Evolutionary conservation across 495 filamentous ascomycete genomes (phyloP), one percentile per base, ranked within the genome.

Genomic region (Chaetomium tenue): DNA sequence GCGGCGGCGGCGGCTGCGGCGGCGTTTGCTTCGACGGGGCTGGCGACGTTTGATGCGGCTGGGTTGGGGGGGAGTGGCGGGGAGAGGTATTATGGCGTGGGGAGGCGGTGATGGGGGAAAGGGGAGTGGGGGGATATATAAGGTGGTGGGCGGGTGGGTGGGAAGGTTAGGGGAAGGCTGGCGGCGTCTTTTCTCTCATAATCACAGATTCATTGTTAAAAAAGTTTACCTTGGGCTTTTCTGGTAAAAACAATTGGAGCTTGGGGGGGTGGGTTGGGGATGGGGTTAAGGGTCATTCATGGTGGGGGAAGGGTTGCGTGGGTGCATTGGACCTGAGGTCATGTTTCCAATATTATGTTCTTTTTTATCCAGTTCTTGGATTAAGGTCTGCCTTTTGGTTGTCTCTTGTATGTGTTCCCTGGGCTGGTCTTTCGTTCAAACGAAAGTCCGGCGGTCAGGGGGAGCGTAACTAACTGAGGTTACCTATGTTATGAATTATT

Each of bases 31-130:
- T 57, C 63, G 9, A 65, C 26, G 12, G 47, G 59, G 0, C 52
- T 75, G n/a, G 63, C 68, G 8, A 67, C 61, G 15, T 73, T 73
- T 61, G 69, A 75, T 50, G 26, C 72, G 7, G 67, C 73, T 9
- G 58, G 62, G 0, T 63, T 71, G 42, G 63, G 69, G 20, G 42
- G n/a, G n/a, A n/a, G n/a, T n/a, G n/a, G 40, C 22, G 63, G 53
- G 33, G 69, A 74, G 0, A 65, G 72, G 12, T 74, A 63, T 55
- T 72, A 68, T 61, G 63, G 60, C 20, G 58, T 62, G 20, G 64
- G 62, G 42, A 56, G 70, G 44, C 63, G 68, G n/a, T 73, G 56
- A n/a, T n/a, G n/a, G n/a, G n/a, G n/a, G n/a, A n/a, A n/a, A 64
- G 58, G 28, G 28, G 28, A 30, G 28, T 30, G 28, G 28, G 28